Conservation (phyloP, 1,284 basidiomycete species). For the Pseudozyma hubeiensis region DNA sequence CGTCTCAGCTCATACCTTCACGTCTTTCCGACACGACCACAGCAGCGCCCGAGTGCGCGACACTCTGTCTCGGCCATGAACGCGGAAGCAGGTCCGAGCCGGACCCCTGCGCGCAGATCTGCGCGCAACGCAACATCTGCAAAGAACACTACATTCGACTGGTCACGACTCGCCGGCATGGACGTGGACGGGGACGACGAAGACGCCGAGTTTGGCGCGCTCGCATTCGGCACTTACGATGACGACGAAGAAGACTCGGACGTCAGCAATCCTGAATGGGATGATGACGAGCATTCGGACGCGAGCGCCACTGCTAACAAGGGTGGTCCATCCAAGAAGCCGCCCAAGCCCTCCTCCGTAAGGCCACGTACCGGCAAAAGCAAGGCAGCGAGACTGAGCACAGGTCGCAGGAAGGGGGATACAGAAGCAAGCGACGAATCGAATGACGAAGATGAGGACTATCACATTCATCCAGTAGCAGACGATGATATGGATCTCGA, state of each 20-base stretch:
- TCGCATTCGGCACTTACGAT: conserved; percentile 16
- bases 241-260: conserved; percentile 29
- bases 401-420: not conserved
- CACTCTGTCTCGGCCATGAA: conserved; percentile 4
- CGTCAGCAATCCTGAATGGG: conserved; percentile 31
- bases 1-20: conserved; percentile 1
- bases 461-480: not conserved
- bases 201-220: conserved; percentile 32
- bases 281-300: conserved; percentile 46
- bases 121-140: conserved; percentile 13
- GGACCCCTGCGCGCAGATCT: conserved; percentile 13
- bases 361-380: not conserved
- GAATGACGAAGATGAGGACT: conserved; percentile 13
- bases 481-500: conserved; percentile 9
- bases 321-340: conserved; percentile 10
- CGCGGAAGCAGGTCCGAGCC: conserved; percentile 30
- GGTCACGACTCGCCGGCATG: conserved; percentile 30
- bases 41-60: not conserved
- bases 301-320: conserved; percentile 19
- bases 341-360: conserved; percentile 7
- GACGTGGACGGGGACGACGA: conserved; percentile 31
- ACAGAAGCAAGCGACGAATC: conserved; percentile 14
- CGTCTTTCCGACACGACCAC: not conserved
- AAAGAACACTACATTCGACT: conserved; percentile 11
- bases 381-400: not conserved